These are phyloP conservation scores for Talaromyces sp. DNA, from an alignment of 2,329 filamentous ascomycete genomes.

Conservation along the genomic window DNA sequence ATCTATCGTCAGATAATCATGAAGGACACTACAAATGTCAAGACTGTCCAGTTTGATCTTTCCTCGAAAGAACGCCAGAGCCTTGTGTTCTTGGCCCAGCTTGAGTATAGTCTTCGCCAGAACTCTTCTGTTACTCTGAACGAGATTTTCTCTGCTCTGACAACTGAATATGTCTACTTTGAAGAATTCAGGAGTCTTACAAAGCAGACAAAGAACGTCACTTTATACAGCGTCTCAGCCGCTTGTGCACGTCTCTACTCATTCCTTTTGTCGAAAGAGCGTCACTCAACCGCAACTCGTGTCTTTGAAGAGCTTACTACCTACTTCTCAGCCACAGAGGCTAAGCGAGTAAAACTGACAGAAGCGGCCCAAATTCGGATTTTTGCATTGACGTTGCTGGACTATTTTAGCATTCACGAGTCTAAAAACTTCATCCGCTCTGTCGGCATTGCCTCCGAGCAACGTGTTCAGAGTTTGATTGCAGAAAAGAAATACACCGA, in stretches of 20 bases:
- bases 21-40: constrained; percentile 28
- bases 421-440: constrained; percentile 32
- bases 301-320: constrained; percentile 26
- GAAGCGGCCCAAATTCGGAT: constrained; percentile 25
- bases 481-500: constrained; percentile 23
- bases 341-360: constrained; percentile 23
- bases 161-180: constrained; percentile 39
- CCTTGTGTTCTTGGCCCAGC: constrained; percentile 42
- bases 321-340: constrained; percentile 30
- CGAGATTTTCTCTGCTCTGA: constrained; percentile 40
- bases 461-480: constrained; percentile 24
- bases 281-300: constrained; percentile 18
- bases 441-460: constrained; percentile 30
- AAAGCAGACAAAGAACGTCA: constrained; percentile 28
- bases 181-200: constrained; percentile 35
- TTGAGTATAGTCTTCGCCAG: constrained; percentile 36
- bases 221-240: constrained; percentile 31
- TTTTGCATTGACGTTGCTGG: constrained; percentile 27
- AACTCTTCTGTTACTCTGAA: constrained; percentile 29
- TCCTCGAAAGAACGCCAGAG: constrained; percentile 29
- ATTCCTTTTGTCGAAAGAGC: constrained; percentile 23
- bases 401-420: constrained; percentile 30
- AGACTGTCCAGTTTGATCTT: constrained; percentile 26
- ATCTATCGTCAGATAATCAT: constrained; percentile 35
- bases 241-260: constrained; percentile 30